A percentile compares a stretch with the other conserved stretches of the same genome.
Evolutionary conservation across 345 rosid species (phyloP).

Genomic region (Cochlearia excelsa): DNA sequence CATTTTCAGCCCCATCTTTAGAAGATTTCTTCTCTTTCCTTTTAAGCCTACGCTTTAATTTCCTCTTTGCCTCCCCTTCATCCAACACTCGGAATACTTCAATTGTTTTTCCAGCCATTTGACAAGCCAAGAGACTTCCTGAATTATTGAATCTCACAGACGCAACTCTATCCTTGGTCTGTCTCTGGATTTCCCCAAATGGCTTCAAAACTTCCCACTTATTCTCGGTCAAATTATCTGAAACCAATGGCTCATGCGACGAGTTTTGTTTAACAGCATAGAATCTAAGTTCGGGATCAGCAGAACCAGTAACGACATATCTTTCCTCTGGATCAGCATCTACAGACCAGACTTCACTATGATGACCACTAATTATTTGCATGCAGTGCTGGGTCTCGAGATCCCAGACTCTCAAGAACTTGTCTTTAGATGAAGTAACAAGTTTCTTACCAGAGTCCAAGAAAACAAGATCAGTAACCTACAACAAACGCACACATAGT

Average conservation of each 20-base stretch:
- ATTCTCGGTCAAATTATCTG: slow-evolving; percentile 37
- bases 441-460: slow-evolving; percentile 84
- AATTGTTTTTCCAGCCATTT: slow-evolving; percentile 81
- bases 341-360: slow-evolving; percentile 93
- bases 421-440: slow-evolving; percentile 90
- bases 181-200: slow-evolving; percentile 84
- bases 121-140: slow-evolving; percentile 86
- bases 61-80: slow-evolving; percentile 77
- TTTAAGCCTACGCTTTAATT: slow-evolving; percentile 81
- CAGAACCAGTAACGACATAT: slow-evolving; percentile 82
- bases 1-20: slow-evolving; percentile 40
- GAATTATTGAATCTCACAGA: slow-evolving; percentile 67
- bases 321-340: slow-evolving; percentile 82
- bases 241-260: slow-evolving; percentile 25
- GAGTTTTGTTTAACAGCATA: slow-evolving; percentile 55
- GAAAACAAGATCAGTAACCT: slow-evolving; percentile 92
- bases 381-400: slow-evolving; percentile 90
- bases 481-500: slow-evolving; percentile 24
- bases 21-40: slow-evolving; percentile 87
- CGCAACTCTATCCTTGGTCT: slow-evolving; percentile 80
- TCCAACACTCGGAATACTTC: slow-evolving; percentile 68
- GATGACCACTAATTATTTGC: slow-evolving; percentile 93
- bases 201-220: slow-evolving; percentile 74
- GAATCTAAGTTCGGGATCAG: slow-evolving; percentile 79
- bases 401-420: slow-evolving; percentile 97